Percentiles rank a stretch among this genome's conserved stretches.
These are phyloP conservation scores for Lasiodiplodia citricola DNA, from an alignment of 2,329 filamentous ascomycete genomes.

Conservation along the genomic window DNA sequence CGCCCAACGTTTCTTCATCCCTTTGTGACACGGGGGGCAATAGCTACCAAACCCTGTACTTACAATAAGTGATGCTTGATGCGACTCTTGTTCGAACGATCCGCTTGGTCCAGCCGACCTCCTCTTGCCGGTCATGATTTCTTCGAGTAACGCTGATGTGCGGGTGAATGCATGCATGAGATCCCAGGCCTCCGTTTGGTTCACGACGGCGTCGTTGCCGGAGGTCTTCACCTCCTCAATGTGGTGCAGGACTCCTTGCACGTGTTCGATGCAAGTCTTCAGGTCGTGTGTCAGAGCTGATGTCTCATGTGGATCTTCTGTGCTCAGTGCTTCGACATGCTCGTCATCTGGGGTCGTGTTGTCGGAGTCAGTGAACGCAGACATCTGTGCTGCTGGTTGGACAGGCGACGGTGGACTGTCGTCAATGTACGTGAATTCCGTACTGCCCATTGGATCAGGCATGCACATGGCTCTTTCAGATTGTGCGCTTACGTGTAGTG, in stretches of 20 bases:
- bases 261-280: neutral
- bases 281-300: neutral
- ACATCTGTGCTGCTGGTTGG: neutral
- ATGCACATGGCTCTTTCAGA: neutral
- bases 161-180: neutral
- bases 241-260: neutral
- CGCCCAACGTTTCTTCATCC: neutral
- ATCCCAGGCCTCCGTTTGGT: neutral
- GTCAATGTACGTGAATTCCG: constrained; percentile 16
- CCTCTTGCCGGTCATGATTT: neutral
- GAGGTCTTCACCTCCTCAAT: neutral
- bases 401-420: constrained; percentile 1
- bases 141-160: neutral
- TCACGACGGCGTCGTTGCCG: neutral
- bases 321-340: neutral
- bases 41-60: neutral
- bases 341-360: neutral
- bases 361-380: neutral
- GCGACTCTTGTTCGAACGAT: neutral
- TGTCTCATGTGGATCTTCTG: neutral
- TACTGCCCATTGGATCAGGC: neutral
- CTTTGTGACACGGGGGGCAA: neutral
- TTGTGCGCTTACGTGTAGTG: neutral
- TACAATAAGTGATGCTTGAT: neutral
- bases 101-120: too few species aligned